phyloP scores from a whole-genome alignment of 805 yeast genomes.

The Cyberlindnera maritima region DNA sequence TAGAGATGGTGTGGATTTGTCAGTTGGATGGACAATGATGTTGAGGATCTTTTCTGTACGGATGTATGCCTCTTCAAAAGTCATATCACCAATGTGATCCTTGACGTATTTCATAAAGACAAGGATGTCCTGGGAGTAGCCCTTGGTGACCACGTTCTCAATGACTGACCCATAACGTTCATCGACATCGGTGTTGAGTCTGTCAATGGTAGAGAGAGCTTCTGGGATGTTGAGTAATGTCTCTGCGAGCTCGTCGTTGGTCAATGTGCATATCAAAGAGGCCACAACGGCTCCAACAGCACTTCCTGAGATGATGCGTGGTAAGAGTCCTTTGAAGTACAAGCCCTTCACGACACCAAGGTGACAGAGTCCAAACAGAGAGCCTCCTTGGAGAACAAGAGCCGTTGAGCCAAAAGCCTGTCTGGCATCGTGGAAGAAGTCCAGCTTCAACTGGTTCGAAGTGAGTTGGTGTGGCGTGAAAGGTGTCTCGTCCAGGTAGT shows the following conservation, averaged over 20 bases:
- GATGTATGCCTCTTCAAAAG: conserved; percentile 90
- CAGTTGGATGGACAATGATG: conserved; percentile 80
- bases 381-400: conserved; percentile 88
- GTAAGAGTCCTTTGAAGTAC: conserved; percentile 71
- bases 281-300: conserved; percentile 95
- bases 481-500: conserved; percentile 45
- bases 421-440: conserved; percentile 80
- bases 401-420: conserved; percentile 92
- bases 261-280: conserved; percentile 71
- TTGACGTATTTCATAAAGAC: conserved; percentile 77
- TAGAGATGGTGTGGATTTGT: conserved; percentile 64
- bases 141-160: conserved; percentile 72
- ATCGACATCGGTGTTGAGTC: conserved; percentile 51
- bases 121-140: conserved; percentile 83
- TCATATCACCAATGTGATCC: conserved; percentile 71
- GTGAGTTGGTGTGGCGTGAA: conserved; percentile 31
- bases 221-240: conserved; percentile 40
- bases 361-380: conserved; percentile 91
- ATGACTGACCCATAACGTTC: conserved; percentile 65
- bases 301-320: conserved; percentile 84
- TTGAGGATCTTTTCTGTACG: conserved; percentile 78
- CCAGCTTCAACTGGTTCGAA: conserved; percentile 54
- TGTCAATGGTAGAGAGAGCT: conserved; percentile 39
- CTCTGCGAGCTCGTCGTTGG: conserved; percentile 57
- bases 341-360: conserved; percentile 87